Base-by-base conservation (phyloP, 2,329 filamentous ascomycete species). In the Sclerotiophoma versabilis region DNA sequence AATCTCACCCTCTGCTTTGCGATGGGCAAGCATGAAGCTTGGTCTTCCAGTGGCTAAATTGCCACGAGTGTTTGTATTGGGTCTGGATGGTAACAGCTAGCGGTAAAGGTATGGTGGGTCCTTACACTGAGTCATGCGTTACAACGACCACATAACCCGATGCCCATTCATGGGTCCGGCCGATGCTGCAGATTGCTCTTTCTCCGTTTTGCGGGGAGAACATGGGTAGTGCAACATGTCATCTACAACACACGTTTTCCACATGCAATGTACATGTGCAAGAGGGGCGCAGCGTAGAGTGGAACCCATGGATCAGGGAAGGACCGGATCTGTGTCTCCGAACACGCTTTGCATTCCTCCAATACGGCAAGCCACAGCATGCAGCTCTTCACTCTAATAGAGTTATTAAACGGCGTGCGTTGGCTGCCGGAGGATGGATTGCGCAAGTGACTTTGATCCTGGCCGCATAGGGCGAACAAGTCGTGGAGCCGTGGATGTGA, bases 31-130 rank as follows among this genome's bases (percentile, higher is more conserved):
- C 45, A 49, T 41, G 51, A 47, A 50, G 43, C 47, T 46, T 47
- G 46, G 47, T 50, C 15, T 49, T 15, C 42, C 52, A 38, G 45
- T 56, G 52, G 52, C 52, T 56, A 56, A 56, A 56, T 46, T 50
- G 47, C 41, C 42, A 46, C 37, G 42, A 32, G 20, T 43, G 36
- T 47, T 56, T 50, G 25, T 23, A n/a, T 43, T 33, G 9, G 32
- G 41, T 23, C 23, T 30, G 46, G 36, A 38, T 27, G 17, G 36
- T 43, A 25, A 34, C 29, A 17, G 25, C 36, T 4, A 12, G n/a
- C 37, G 34, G 26, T 49, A 49, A 27, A 17, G 22, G 37, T 20
- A 23, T 36, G 22, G 46, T 46, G 41, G 34, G 47, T 33, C 42
- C 25, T 33, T 30, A 45, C 45, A 45, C 37, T 33, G 51, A 54